phyloP scores from a whole-genome alignment of 192 early-diverging fungal genomes.

The Backusella luteola region DNA sequence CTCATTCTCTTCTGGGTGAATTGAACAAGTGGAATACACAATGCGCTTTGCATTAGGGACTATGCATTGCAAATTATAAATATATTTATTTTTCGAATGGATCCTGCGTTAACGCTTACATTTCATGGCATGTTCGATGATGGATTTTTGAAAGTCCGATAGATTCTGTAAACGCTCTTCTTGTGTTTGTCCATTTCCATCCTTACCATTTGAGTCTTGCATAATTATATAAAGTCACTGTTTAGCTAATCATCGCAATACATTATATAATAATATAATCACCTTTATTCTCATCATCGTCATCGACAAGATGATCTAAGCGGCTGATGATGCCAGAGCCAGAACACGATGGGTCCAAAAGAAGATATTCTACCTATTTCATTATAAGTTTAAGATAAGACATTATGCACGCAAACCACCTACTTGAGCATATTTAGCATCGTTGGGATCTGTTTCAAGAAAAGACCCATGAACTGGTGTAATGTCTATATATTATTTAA shows the following conservation, averaged over 20 bases:
- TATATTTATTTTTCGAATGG: too few relatives aligned
- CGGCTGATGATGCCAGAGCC: slow-evolving; percentile 93
- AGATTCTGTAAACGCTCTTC: slow-evolving; percentile 67
- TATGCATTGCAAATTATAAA: neutral
- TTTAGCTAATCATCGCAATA: neutral
- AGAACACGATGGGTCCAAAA: slow-evolving; percentile 95
- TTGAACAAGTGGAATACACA: slow-evolving; percentile 96
- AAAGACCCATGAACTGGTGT: slow-evolving; percentile 71
- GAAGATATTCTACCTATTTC: slow-evolving; percentile 73
- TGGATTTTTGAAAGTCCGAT: slow-evolving; percentile 83
- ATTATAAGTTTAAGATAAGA: neutral
- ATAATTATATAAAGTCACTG: neutral
- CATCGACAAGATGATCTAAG: slow-evolving; percentile 81
- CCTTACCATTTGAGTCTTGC: neutral
- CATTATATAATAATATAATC: neutral
- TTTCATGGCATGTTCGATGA: slow-evolving; percentile 82
- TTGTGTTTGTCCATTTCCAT: slow-evolving; percentile 29
- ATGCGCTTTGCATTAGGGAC: slow-evolving; percentile 81
- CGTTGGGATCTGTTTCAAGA: slow-evolving; percentile 75
- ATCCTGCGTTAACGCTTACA: slow-evolving; percentile 32
- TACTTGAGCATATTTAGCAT: slow-evolving; percentile 55
- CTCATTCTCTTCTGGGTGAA: slow-evolving; percentile 92
- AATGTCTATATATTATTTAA: slow-evolving; percentile 51
- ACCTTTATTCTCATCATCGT: slow-evolving; percentile 38
- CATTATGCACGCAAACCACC: neutral